Base-by-base conservation (phyloP, 1,139 yeast genomes). In the Candida tunisiensis region DNA sequence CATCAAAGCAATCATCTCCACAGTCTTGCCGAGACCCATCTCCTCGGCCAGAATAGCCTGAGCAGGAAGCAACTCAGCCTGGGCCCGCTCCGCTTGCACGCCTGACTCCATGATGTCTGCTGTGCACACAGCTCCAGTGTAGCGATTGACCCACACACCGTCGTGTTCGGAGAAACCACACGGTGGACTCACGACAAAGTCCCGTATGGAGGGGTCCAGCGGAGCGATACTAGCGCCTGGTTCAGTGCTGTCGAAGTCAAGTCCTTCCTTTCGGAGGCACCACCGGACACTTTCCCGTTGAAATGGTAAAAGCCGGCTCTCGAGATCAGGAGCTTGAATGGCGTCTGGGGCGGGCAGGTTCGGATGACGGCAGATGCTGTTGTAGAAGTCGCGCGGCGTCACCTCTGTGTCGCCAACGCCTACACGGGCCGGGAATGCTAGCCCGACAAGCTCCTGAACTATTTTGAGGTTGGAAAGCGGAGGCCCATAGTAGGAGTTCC, bases 1-100 rank as follows among this genome's bases (percentile, higher is more conserved):
- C 0, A 74, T 52, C 19, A 83, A 51, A 0, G 93, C 60, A 2
- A 82, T 59, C 6, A 82, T 57, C 46, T 88, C 98, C 2, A 88
- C 73, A 0, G 96, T 85, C 45, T 88, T 88, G 0, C 98, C 98
- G 4, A 88, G 60, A 0, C 98, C 96, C 98, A 88, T 88, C 49
- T 88, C 96, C 45, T 85, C 96, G 1, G 91, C 77, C 21, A 85
- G 49, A 6, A 85, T 53, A 0, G 88, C 93, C 31, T 62, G 63
- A 0, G 82, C 85, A 2, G 32, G n/a, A n/a, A n/a, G 31, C 24
- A 35, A 27, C 16, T 29, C 8, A 23, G 26, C 16, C 17, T 28
- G 27, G 27, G 34, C 2, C 27, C 30, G 13, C 22, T 23, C 15
- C 3, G 8, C 22, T n/a, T 14, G 13, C 4, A 20, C 22, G 8